A percentile compares a stretch with the other conserved stretches of the same genome.
Evolutionary conservation across 2,329 filamentous ascomycete species (phyloP).

Genomic region (Pestalotiopsis sp.): DNA sequence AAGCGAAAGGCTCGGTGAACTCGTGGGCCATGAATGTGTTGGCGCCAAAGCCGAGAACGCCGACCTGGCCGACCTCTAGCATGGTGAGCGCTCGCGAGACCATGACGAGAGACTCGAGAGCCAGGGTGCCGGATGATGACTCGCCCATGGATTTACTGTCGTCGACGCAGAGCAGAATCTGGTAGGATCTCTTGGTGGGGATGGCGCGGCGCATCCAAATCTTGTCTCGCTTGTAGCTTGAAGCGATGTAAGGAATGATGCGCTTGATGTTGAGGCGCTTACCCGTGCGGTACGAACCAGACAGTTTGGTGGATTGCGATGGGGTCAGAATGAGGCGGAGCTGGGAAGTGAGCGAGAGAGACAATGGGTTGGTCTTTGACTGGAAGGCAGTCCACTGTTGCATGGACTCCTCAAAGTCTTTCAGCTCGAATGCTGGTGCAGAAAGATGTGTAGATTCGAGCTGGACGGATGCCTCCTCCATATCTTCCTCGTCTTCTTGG

Average conservation of each 20-base stretch:
- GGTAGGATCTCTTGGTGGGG: constrained; percentile 92
- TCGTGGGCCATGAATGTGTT: constrained; percentile 84
- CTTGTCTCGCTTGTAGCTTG: constrained; percentile 98
- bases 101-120: constrained; percentile 92
- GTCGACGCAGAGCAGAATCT: constrained; percentile 96
- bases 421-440: constrained; percentile 42
- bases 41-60: constrained; percentile 85
- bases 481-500: constrained; percentile 45
- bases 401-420: constrained; percentile 61
- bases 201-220: constrained; percentile 98
- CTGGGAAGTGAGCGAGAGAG: constrained; percentile 88
- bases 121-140: constrained; percentile 72
- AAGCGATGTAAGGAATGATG: constrained; percentile 99
- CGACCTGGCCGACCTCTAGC: constrained; percentile 94
- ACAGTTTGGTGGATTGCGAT: constrained; percentile 93
- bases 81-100: constrained; percentile 85
- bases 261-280: constrained; percentile 99
- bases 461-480: constrained; percentile 61
- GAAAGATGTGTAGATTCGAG: constrained; percentile 75
- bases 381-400: constrained; percentile 87
- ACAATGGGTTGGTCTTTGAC: constrained; percentile 79
- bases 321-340: constrained; percentile 94
- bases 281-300: constrained; percentile 93
- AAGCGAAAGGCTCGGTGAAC: constrained; percentile 79
- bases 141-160: constrained; percentile 95